Evolutionary conservation across 2,329 filamentous ascomycete species (phyloP).

Genomic region (Calonectria hawksworthii): DNA sequence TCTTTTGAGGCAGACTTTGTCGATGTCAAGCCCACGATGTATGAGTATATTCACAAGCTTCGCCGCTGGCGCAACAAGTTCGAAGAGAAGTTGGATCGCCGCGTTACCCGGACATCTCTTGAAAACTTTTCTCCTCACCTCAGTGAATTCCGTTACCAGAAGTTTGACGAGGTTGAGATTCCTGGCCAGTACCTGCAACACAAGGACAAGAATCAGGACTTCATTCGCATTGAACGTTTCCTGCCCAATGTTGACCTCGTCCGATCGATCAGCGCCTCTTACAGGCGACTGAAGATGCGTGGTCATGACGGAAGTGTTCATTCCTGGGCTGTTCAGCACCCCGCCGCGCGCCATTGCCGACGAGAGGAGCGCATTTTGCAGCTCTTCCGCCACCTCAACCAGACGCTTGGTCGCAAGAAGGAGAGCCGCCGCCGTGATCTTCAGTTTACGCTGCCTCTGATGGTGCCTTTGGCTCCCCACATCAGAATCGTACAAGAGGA

Average conservation of each 20-base stretch:
- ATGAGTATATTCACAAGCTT: conserved; percentile 97
- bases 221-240: conserved; percentile 97
- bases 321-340: conserved; percentile 96
- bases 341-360: conserved; percentile 90
- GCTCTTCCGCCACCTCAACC: conserved; percentile 97
- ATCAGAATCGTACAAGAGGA: conserved; percentile 98
- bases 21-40: conserved; percentile 94
- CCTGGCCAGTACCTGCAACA: conserved; percentile 97
- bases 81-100: conserved; percentile 94
- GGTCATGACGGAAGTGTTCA: conserved; percentile 98
- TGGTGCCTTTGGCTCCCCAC: conserved; percentile 94
- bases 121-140: conserved; percentile 92
- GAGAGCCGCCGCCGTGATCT: conserved; percentile 94
- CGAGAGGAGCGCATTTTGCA: conserved; percentile 96
- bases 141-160: conserved; percentile 96
- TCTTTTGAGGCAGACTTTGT: conserved; percentile 99
- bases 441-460: conserved; percentile 95
- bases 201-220: conserved; percentile 99
- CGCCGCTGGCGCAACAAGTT: conserved; percentile 98
- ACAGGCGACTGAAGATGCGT: conserved; percentile 93
- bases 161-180: conserved; percentile 98
- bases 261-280: conserved; percentile 89
- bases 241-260: conserved; percentile 94
- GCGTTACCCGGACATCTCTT: conserved; percentile 79
- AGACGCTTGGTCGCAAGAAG: conserved; percentile 90